These are phyloP conservation scores for Cunninghamia lanceolata DNA, from an alignment of 75 land plant species.

Conservation along the genomic window DNA sequence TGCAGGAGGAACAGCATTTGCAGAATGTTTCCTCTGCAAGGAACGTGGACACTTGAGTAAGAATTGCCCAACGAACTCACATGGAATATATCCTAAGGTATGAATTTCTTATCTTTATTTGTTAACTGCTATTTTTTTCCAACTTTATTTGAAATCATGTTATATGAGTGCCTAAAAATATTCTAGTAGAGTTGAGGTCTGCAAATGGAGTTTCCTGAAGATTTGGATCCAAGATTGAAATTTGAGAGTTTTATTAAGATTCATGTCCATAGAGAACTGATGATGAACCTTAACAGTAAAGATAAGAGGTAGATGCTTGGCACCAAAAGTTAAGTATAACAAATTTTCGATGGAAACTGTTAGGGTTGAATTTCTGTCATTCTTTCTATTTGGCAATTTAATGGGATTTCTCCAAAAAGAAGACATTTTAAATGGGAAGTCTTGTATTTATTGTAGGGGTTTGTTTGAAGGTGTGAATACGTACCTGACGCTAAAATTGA, in stretches of 20 bases:
- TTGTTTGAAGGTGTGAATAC: not conserved
- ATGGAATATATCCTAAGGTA: conserved; percentile 98
- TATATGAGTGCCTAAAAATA: not conserved
- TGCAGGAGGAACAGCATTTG: conserved; percentile 93
- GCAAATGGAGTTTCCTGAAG: not conserved
- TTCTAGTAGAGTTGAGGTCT: not conserved
- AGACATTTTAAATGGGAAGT: not conserved
- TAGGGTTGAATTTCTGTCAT: not conserved
- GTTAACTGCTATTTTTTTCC: not conserved
- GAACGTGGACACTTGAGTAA: conserved; percentile 85
- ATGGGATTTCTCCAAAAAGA: not conserved
- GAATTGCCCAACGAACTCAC: conserved; percentile 81
- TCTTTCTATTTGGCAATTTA: not conserved
- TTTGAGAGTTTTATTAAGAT: not conserved
- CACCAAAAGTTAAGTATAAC: not conserved
- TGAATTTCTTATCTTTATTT: not conserved
- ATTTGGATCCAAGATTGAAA: not conserved
- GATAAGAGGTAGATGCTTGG: not conserved
- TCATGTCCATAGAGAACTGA: not conserved
- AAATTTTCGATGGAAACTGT: not conserved
- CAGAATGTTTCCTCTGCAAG: conserved; percentile 92
- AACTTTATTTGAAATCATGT: not conserved
- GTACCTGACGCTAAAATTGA: not conserved
- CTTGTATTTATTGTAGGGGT: not conserved
- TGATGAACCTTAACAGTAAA: not conserved